Percentiles rank a stretch among this genome's conserved stretches.
Conservation (phyloP, 2,329 filamentous ascomycete species). For the Didymella lethalis region DNA sequence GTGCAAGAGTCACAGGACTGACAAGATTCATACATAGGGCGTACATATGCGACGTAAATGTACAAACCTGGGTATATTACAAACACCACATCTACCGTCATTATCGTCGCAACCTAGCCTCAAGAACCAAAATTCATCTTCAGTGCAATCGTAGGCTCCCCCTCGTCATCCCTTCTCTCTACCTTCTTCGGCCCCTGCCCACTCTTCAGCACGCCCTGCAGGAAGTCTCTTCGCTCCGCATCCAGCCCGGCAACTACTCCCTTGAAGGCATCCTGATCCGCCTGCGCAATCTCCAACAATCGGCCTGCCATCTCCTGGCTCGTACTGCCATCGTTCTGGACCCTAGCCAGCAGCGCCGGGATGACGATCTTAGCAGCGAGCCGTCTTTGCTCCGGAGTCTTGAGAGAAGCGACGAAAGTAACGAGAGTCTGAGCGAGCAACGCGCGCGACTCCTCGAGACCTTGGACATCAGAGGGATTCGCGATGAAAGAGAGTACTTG, state of each 20-base stretch:
- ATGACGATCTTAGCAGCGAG: slow-evolving; percentile 78
- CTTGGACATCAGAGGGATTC: slow-evolving; percentile 69
- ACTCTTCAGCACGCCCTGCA: slow-evolving; percentile 81
- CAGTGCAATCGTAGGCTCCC: slow-evolving; percentile 82
- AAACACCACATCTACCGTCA: background rate
- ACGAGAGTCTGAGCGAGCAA: slow-evolving; percentile 78
- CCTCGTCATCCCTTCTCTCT: slow-evolving; percentile 62
- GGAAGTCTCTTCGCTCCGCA: slow-evolving; percentile 73
- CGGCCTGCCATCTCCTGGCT: slow-evolving; percentile 74
- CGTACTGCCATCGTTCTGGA: slow-evolving; percentile 67
- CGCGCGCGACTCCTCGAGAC: slow-evolving; percentile 77
- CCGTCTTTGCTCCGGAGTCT: slow-evolving; percentile 38
- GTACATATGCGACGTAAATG: background rate
- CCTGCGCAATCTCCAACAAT: slow-evolving; percentile 80
- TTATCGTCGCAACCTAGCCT: background rate
- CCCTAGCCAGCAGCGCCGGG: slow-evolving; percentile 77
- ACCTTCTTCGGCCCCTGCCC: slow-evolving; percentile 57
- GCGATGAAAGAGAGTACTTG: slow-evolving; percentile 78
- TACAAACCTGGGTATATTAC: slow-evolving; percentile 10
- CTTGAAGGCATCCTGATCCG: slow-evolving; percentile 76
- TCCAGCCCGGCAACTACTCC: slow-evolving; percentile 75
- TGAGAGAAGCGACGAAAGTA: slow-evolving; percentile 66
- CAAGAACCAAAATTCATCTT: slow-evolving; percentile 81
- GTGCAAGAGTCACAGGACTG: too few relatives aligned
- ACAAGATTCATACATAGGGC: too few relatives aligned